Evolutionary conservation across 2,329 filamentous ascomycete genomes (phyloP).

Genomic region (Parastagonospora avenae): DNA sequence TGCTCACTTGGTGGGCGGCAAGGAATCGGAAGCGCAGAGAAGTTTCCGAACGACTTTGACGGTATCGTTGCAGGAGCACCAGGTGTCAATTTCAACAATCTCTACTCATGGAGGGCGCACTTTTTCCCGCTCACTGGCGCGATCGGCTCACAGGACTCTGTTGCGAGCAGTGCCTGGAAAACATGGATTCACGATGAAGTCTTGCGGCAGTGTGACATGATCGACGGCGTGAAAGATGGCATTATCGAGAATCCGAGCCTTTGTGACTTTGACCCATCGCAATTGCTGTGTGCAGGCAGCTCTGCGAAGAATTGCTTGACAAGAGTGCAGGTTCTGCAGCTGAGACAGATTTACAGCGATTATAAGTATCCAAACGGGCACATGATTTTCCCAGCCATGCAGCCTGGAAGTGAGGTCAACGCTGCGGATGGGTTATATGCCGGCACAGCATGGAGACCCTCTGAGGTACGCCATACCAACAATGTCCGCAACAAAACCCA

Average conservation of each 20-base stretch:
- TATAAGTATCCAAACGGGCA: slow-evolving; percentile 49
- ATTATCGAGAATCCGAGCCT: slow-evolving; percentile 53
- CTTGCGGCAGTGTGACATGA: slow-evolving; percentile 55
- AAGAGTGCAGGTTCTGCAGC: slow-evolving; percentile 48
- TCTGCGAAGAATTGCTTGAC: slow-evolving; percentile 48
- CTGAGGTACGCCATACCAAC: slow-evolving; percentile 8
- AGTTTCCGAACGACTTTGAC: slow-evolving; percentile 42
- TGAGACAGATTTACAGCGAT: slow-evolving; percentile 50
- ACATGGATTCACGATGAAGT: slow-evolving; percentile 50
- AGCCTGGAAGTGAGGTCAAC: slow-evolving; percentile 52
- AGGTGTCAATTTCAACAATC: slow-evolving; percentile 36
- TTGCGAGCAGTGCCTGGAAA: slow-evolving; percentile 26
- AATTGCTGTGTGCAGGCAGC: slow-evolving; percentile 41
- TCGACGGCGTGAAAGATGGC: slow-evolving; percentile 56
- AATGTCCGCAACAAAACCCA: no score
- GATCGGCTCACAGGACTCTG: slow-evolving; percentile 26
- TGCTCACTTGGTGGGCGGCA: slow-evolving; percentile 44
- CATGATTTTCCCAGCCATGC: slow-evolving; percentile 55
- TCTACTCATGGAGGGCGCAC: slow-evolving; percentile 34
- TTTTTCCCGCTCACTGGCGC: slow-evolving; percentile 38
- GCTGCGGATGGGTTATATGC: slow-evolving; percentile 46
- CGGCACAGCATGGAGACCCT: slow-evolving; percentile 46
- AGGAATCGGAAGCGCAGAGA: slow-evolving; percentile 32
- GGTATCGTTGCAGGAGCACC: slow-evolving; percentile 42
- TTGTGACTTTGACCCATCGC: slow-evolving; percentile 45